A percentile compares a stretch with the other conserved stretches of the same genome.
Evolutionary conservation across 176 grass and related monocot genomes (phyloP).

Genomic region (Aegilops tauschii): DNA sequence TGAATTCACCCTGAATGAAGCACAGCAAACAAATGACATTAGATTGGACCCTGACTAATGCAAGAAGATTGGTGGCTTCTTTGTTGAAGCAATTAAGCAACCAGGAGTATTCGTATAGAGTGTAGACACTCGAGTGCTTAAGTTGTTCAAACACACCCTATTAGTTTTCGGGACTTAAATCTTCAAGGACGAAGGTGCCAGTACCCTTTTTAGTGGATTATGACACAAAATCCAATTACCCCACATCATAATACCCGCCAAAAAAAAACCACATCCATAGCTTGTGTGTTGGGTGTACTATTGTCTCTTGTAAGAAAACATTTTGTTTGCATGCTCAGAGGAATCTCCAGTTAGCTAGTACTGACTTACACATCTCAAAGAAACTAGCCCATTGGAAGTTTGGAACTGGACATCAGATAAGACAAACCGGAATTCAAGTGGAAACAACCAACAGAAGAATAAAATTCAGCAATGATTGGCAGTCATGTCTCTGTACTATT

Average conservation of each 20-base stretch:
- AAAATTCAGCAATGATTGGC: conserved; percentile 3
- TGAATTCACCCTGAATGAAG: conserved; percentile 56
- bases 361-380: conserved; percentile 8
- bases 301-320: neutral
- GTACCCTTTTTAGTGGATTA: neutral
- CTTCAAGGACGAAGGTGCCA: neutral
- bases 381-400: neutral
- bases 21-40: neutral
- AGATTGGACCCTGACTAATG: neutral
- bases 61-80: neutral
- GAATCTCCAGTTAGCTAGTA: conserved; percentile 4
- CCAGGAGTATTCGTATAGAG: neutral
- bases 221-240: neutral
- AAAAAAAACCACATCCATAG: neutral
- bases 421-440: neutral
- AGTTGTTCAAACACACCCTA: neutral
- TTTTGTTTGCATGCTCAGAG: conserved; percentile 1
- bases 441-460: conserved; percentile 10
- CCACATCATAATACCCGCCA: neutral
- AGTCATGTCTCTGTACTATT: neutral
- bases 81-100: conserved; percentile 5
- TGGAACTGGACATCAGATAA: neutral
- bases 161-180: neutral
- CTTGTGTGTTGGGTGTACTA: neutral
- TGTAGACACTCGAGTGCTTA: neutral